Evolutionary conservation across 2,329 filamentous ascomycete species (phyloP).

Genomic region (Hymenoscyphus linearis): DNA sequence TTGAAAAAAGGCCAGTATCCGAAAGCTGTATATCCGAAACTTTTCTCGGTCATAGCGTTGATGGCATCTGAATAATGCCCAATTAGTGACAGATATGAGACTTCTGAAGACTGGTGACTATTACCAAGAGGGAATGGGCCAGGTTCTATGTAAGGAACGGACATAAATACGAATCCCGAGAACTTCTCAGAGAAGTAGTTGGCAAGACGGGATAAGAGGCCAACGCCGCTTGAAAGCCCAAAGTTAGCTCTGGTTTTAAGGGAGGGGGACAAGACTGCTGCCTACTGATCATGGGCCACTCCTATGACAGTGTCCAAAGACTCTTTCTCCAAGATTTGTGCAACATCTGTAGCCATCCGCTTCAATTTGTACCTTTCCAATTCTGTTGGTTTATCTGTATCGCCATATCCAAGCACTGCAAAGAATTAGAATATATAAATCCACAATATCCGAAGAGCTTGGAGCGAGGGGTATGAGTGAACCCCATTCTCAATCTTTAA

Average conservation of each 20-base stretch:
- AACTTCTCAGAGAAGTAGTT: conserved; percentile 12
- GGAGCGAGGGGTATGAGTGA: too few species aligned
- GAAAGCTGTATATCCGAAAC: conserved; percentile 10
- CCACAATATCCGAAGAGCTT: too few species aligned
- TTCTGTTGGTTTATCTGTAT: conserved; percentile 39
- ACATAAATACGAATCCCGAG: conserved; percentile 8
- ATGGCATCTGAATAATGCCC: conserved; percentile 1
- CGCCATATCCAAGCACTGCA: conserved; percentile 49
- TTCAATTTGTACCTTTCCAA: conserved; percentile 30
- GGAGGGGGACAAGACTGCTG: background rate
- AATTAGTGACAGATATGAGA: background rate
- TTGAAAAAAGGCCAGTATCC: conserved; percentile 16
- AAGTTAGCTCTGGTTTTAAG: background rate
- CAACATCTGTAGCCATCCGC: conserved; percentile 29
- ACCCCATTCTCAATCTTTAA: too few species aligned
- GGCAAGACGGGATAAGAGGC: conserved; percentile 13
- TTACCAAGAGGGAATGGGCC: conserved; percentile 6
- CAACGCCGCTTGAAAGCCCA: conserved; percentile 7
- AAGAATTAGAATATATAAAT: too few species aligned
- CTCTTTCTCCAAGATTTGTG: conserved; percentile 30
- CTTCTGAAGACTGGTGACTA: background rate
- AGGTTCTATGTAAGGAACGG: conserved; percentile 10
- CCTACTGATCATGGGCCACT: conserved; percentile 13
- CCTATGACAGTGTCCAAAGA: conserved; percentile 8
- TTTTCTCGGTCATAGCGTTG: conserved; percentile 8